A percentile compares a stretch with the other conserved stretches of the same genome.
Evolutionary conservation across 345 rosid species (phyloP).

Genomic region (Pseudoturritis turrita): DNA sequence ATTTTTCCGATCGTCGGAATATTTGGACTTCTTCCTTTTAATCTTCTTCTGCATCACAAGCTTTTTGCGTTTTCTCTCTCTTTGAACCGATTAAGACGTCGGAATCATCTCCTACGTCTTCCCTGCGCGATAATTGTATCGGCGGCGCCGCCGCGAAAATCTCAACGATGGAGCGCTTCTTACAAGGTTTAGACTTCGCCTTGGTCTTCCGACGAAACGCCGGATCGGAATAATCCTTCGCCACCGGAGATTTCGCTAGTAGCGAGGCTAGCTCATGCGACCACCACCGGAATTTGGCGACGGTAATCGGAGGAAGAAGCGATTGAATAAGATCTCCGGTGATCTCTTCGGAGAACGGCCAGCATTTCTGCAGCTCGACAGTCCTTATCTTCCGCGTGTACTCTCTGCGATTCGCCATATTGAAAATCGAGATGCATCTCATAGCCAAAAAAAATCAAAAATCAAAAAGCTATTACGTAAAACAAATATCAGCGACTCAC

Average conservation of each 20-base stretch:
- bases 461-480: not conserved
- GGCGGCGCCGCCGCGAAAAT: slow-evolving; percentile 48
- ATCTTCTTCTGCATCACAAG: slow-evolving; percentile 20
- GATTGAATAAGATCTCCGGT: slow-evolving; percentile 27
- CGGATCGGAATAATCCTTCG: not conserved
- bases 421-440: not conserved
- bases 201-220: slow-evolving; percentile 18
- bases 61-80: slow-evolving; percentile 17
- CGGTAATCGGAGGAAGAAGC: slow-evolving; percentile 50
- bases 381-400: slow-evolving; percentile 43
- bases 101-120: not conserved
- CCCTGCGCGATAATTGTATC: slow-evolving; percentile 24
- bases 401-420: slow-evolving; percentile 35
- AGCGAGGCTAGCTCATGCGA: slow-evolving; percentile 48
- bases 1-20: not conserved
- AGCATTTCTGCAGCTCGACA: slow-evolving; percentile 48
- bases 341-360: slow-evolving; percentile 44
- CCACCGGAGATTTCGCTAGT: slow-evolving; percentile 18
- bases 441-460: not conserved
- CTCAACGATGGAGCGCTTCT: slow-evolving; percentile 52
- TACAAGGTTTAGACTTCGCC: slow-evolving; percentile 36
- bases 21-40: not conserved
- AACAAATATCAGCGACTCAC: slow-evolving; percentile 23
- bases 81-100: not conserved
- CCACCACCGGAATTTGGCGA: slow-evolving; percentile 71